Conservation (phyloP, 2,329 filamentous ascomycete genomes). For the Purpureocillium lavendulum region DNA sequence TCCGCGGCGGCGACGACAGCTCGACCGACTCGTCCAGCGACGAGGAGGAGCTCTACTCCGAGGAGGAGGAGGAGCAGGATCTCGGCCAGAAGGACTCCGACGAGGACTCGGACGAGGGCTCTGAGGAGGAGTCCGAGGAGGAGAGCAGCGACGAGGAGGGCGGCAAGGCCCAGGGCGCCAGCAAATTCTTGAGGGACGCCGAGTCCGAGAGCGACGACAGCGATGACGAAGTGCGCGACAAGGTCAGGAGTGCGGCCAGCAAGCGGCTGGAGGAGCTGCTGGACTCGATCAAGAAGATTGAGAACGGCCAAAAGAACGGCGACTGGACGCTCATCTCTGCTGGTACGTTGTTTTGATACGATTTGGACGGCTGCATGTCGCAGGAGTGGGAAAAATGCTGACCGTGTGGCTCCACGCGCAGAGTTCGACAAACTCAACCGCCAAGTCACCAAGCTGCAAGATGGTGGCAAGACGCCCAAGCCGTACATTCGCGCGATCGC, state of each 20-base stretch:
- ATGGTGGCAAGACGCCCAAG: constrained; percentile 76
- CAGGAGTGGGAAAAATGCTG: constrained; percentile 3
- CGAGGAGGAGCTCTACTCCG: constrained; percentile 86
- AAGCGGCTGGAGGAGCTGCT: constrained; percentile 94
- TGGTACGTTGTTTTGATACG: constrained; percentile 46
- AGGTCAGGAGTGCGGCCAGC: constrained; percentile 96
- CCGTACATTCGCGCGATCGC: constrained; percentile 87
- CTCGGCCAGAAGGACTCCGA: constrained; percentile 21
- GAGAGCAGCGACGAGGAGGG: constrained; percentile 57
- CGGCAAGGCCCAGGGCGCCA: constrained; percentile 62
- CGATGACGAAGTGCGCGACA: constrained; percentile 75
- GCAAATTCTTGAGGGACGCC: constrained; percentile 73
- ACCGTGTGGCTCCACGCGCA: constrained; percentile 25
- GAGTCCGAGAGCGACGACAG: constrained; percentile 72
- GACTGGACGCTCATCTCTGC: constrained; percentile 91
- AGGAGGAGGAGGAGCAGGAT: constrained; percentile 36
- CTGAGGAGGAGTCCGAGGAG: constrained; percentile 44
- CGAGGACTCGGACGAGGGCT: constrained; percentile 33
- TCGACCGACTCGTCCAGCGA: constrained; percentile 93
- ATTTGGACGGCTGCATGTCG: not conserved
- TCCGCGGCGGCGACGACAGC: constrained; percentile 85
- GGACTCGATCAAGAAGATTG: constrained; percentile 78
- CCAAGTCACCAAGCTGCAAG: constrained; percentile 70
- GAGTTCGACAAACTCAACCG: constrained; percentile 94
- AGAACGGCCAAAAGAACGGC: constrained; percentile 95